Evolutionary conservation across 192 early-diverging fungal genomes (phyloP), one percentile per base, ranked within the genome.

Genomic region (Coemansia sp.): DNA sequence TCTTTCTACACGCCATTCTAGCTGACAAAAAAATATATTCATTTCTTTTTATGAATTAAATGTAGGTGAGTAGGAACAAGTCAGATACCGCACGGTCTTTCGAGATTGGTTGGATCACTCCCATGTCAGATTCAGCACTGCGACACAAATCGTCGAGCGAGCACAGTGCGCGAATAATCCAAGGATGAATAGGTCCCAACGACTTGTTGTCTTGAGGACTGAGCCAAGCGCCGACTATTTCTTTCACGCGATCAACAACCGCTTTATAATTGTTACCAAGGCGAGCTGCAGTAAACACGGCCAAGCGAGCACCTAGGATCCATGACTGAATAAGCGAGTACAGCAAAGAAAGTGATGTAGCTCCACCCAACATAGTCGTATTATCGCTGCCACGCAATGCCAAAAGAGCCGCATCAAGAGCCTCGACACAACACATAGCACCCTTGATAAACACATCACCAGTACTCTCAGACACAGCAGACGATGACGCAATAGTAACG

Each of bases 241-340:
- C 40, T 7, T 53, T 38, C 34, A 74, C 69, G 5, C 79, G 20
- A 20, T 36, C 52, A 18, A 66, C 34, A 36, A 68, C 47, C 18
- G 39, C 41, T 3, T 12, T 33, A 3, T 33, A 34, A 18, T n/a
- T 47, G 39, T 70, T 65, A 5, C 18, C 66, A 7, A 62, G 18
- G 13, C 69, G 53, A 3, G 75, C 58, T 0, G 69, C 81, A 15
- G 62, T 72, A 74, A 78, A 77, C 66, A 83, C 24, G 7, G 67
- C 64, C 52, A 83, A 57, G 8, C 76, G 81, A 33, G 81, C 81
- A 22, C 81, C 81, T 2, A 83, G 65, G 31, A 83, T 72, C 81
- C 81, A 83, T 47, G 81, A 78, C 70, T 83, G 81, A 44, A 83
- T 38, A 31, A 65, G 81, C 66, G 72, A 49, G 38, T 78, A 83